Conservation (phyloP, 768 basidiomycete species). For the Termitomyces sp. region DNA sequence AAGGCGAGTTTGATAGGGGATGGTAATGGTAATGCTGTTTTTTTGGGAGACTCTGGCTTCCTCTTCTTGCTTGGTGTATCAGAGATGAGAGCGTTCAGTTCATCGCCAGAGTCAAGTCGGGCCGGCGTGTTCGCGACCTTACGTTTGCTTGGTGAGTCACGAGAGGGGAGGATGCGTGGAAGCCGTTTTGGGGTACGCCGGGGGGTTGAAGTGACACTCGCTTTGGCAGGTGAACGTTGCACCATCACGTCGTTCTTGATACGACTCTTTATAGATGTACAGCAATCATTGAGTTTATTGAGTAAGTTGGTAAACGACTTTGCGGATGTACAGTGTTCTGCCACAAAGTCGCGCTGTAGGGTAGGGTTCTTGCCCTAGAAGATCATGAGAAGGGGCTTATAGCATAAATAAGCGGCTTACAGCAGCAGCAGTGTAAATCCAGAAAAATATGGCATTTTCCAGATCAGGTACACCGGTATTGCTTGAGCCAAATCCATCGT, state of each 20-base stretch:
- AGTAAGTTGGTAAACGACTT: conserved; percentile 19
- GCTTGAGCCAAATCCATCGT: conserved; percentile 14
- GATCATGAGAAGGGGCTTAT: neutral
- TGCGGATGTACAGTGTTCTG: conserved; percentile 16
- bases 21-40: neutral
- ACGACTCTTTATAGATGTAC: conserved; percentile 14
- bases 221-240: conserved; percentile 12
- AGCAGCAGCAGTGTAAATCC: conserved; percentile 35
- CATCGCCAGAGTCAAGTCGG: conserved; percentile 16
- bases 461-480: conserved; percentile 17
- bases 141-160: conserved; percentile 34
- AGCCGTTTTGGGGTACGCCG: conserved; percentile 19
- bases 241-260: conserved; percentile 14
- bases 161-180: conserved; percentile 26
- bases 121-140: conserved; percentile 9
- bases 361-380: conserved; percentile 7
- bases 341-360: conserved; percentile 16
- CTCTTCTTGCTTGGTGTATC: conserved; percentile 39
- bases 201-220: conserved; percentile 16
- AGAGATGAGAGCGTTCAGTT: conserved; percentile 25
- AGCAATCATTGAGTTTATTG: conserved; percentile 18
- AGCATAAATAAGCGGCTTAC: conserved; percentile 17
- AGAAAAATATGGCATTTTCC: conserved; percentile 38
- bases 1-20: neutral
- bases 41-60: conserved; percentile 21